Conservation (phyloP, 306 rosid species). For the Urtica urens region DNA sequence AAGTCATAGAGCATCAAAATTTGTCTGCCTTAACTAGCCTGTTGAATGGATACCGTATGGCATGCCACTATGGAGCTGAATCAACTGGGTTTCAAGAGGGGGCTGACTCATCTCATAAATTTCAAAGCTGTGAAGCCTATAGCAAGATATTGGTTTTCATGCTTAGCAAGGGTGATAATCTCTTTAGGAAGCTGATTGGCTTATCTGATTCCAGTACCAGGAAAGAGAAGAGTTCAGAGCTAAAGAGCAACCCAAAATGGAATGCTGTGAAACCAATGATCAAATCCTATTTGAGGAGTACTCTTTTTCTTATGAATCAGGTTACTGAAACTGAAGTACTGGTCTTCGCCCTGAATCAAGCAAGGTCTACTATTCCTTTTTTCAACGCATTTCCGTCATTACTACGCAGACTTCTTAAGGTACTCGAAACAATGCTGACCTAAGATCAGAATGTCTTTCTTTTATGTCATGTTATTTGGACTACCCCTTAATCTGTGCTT, state of each 20-base stretch:
- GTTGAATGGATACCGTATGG: slow-evolving; percentile 64
- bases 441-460: too few relatives aligned
- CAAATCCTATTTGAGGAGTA: slow-evolving; percentile 69
- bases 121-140: slow-evolving; percentile 47
- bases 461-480: too few relatives aligned
- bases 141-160: slow-evolving; percentile 50
- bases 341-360: slow-evolving; percentile 45
- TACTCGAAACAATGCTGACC: too few relatives aligned
- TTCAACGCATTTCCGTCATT: slow-evolving; percentile 60
- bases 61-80: slow-evolving; percentile 52
- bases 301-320: slow-evolving; percentile 63
- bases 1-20: slow-evolving; percentile 42
- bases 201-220: slow-evolving; percentile 35
- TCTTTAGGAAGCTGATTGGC: slow-evolving; percentile 53
- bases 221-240: slow-evolving; percentile 55
- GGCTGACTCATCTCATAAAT: slow-evolving; percentile 24
- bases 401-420: slow-evolving; percentile 57
- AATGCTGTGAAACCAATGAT: slow-evolving; percentile 44
- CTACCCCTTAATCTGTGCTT: too few relatives aligned
- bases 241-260: slow-evolving; percentile 57
- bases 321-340: slow-evolving; percentile 60
- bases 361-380: slow-evolving; percentile 52
- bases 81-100: slow-evolving; percentile 19
- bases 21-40: slow-evolving; percentile 54
- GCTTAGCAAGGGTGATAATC: slow-evolving; percentile 57